Base-by-base conservation (phyloP, 371 early-diverging fungal species). In the Actinomortierella ambigua region DNA sequence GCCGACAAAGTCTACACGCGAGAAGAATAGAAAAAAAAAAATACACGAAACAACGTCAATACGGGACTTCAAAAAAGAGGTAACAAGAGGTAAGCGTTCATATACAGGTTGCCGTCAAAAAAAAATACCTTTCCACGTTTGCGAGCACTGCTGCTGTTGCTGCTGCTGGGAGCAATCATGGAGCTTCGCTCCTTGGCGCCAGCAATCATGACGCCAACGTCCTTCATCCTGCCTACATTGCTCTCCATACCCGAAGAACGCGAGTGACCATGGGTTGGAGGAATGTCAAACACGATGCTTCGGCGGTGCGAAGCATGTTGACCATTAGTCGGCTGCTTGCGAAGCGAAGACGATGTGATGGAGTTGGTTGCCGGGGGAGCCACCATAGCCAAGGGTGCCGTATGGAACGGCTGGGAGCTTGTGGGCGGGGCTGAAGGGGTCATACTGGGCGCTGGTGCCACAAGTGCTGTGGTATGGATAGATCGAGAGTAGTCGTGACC, bases 91-190 rank as follows among this genome's bases (percentile, higher is more conserved):
- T n/a, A n/a, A n/a, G n/a, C n/a, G n/a, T n/a, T n/a, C n/a, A n/a
- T n/a, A n/a, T n/a, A n/a, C n/a, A n/a, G n/a, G n/a, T n/a, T n/a
- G 34, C 34, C 34, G 11, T 34, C 7, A 34, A 52, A 22, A 51
- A 6, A 46, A 40, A 53, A 41, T 65, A 65, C 71, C 66, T 71
- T 71, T 62, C 71, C 71, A 18, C 71, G 65, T 50, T 71, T 71
- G 39, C 71, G 65, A 6, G 34, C 34, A 49, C 50, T 65, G 6
- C 65, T 61, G 17, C 69, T 18, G 5, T 41, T 47, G 1, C 59
- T 48, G n/a, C 47, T 53, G 49, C 53, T 68, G n/a, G 48, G 47
- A 15, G 61, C 51, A 18, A 54, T 29, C 46, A 63, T 55, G 2
- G 57, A 60, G 51, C 50, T 20, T 34, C 69, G 42, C 15, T 70